Evolutionary conservation across 2,329 filamentous ascomycete genomes (phyloP).

Genomic region (Cordyceps tenuipes): DNA sequence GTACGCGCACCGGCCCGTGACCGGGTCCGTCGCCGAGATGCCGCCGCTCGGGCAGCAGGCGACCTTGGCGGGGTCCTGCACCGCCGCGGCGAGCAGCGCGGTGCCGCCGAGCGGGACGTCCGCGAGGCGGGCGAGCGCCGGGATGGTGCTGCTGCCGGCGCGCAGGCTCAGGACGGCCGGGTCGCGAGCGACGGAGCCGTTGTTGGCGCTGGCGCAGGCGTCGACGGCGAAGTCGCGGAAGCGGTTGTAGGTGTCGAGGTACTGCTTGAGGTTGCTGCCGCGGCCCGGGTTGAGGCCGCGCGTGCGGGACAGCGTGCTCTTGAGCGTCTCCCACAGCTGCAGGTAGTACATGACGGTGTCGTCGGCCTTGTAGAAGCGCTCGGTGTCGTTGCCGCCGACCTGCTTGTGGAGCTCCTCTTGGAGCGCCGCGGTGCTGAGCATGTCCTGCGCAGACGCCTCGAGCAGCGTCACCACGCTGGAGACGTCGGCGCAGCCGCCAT

Average conservation of each 20-base stretch:
- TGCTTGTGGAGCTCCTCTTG: slow-evolving; percentile 20
- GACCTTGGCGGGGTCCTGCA: slow-evolving; percentile 25
- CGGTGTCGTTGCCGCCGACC: slow-evolving; percentile 15
- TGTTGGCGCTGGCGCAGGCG: slow-evolving; percentile 27
- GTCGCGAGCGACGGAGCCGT: slow-evolving; percentile 18
- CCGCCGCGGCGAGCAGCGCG: slow-evolving; percentile 22
- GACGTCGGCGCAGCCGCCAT: slow-evolving; percentile 27
- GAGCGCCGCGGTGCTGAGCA: slow-evolving; percentile 21
- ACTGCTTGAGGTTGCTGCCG: slow-evolving; percentile 22
- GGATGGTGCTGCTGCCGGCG: slow-evolving; percentile 23
- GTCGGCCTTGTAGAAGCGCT: slow-evolving; percentile 18
- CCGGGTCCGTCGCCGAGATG: slow-evolving; percentile 16
- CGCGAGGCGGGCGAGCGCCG: slow-evolving; percentile 22
- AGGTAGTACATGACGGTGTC: slow-evolving; percentile 21
- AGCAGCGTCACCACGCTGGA: slow-evolving; percentile 28
- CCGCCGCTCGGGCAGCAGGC: slow-evolving; percentile 26
- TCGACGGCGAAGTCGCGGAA: slow-evolving; percentile 24
- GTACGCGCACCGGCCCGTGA: slow-evolving; percentile 22
- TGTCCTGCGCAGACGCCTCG: slow-evolving; percentile 20
- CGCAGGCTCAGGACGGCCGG: slow-evolving; percentile 25
- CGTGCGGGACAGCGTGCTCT: slow-evolving; percentile 23
- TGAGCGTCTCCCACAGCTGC: slow-evolving; percentile 24
- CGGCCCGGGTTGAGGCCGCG: slow-evolving; percentile 11
- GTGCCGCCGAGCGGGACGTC: slow-evolving; percentile 20
- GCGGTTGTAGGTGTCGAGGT: slow-evolving; percentile 25